These are phyloP conservation scores for Gliomastix tumulicola DNA, from an alignment of 2,329 filamentous ascomycete genomes.

Conservation along the genomic window DNA sequence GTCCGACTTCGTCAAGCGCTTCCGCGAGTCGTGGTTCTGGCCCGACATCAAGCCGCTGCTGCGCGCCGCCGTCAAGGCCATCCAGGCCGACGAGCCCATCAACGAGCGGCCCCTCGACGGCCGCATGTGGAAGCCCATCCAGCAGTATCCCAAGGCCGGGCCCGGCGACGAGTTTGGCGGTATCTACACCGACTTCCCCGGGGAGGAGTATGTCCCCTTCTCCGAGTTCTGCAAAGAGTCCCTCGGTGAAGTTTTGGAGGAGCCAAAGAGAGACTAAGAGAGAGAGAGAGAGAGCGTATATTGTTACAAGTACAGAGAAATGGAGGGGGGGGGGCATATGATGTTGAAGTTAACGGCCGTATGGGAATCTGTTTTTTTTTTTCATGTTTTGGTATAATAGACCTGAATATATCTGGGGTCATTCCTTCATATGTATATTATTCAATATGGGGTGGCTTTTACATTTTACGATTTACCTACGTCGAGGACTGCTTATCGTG, in stretches of 20 bases:
- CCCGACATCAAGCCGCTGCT: slow-evolving; percentile 8
- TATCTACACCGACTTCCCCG: slow-evolving; percentile 4
- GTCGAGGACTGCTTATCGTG: too few relatives aligned
- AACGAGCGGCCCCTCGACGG: slow-evolving; percentile 7
- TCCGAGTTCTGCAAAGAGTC: slow-evolving; percentile 2
- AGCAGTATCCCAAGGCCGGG: slow-evolving; percentile 4
- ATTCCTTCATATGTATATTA: too few relatives aligned
- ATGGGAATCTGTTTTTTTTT: too few relatives aligned
- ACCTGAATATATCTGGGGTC: too few relatives aligned
- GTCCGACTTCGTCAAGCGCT: slow-evolving; percentile 9
- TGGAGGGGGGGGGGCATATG: too few relatives aligned
- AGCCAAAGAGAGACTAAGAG: too few relatives aligned
- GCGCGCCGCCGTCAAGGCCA: background rate
- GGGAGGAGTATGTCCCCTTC: slow-evolving; percentile 3
- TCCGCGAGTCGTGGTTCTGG: slow-evolving; percentile 11
- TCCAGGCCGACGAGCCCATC: slow-evolving; percentile 5
- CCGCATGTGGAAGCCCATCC: slow-evolving; percentile 7
- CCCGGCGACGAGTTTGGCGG: slow-evolving; percentile 3
- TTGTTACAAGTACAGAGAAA: too few relatives aligned
- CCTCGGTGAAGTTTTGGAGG: background rate
- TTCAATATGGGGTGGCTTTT: too few relatives aligned
- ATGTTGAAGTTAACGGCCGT: too few relatives aligned
- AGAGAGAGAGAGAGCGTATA: too few relatives aligned
- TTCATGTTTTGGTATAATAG: too few relatives aligned
- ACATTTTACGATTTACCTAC: too few relatives aligned